These are phyloP conservation scores for Pseudevernia furfuracea DNA, from an alignment of 495 filamentous ascomycete species.

Conservation along the genomic window DNA sequence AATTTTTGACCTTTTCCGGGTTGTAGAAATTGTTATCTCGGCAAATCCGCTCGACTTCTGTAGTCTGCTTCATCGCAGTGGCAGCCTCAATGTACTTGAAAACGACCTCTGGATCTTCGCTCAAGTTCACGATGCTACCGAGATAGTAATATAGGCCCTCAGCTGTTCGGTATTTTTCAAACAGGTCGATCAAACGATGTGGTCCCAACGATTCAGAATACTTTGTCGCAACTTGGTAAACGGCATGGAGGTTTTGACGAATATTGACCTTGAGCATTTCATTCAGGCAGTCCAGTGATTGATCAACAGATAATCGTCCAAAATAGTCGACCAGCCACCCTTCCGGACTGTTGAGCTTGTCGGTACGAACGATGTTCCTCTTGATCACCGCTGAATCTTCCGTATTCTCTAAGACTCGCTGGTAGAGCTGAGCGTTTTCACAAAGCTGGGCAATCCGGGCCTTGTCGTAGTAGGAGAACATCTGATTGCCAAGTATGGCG, in stretches of 20 bases:
- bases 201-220: slow-evolving; percentile 97
- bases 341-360: slow-evolving; percentile 58
- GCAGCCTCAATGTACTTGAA: slow-evolving; percentile 99
- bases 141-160: slow-evolving; percentile 98
- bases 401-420: slow-evolving; percentile 88
- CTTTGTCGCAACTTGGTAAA: slow-evolving; percentile 92
- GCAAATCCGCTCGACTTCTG: slow-evolving; percentile 94
- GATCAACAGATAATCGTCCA: slow-evolving; percentile 86
- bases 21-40: slow-evolving; percentile 93
- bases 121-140: slow-evolving; percentile 93
- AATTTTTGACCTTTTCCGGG: slow-evolving; percentile 97
- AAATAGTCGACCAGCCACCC: slow-evolving; percentile 93
- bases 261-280: slow-evolving; percentile 96
- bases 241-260: slow-evolving; percentile 88
- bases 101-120: slow-evolving; percentile 87
- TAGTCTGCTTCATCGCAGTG: slow-evolving; percentile 81
- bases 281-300: slow-evolving; percentile 86
- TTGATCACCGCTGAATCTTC: slow-evolving; percentile 87
- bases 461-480: slow-evolving; percentile 95
- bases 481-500: slow-evolving; percentile 92
- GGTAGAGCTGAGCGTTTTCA: slow-evolving; percentile 78
- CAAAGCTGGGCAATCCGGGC: slow-evolving; percentile 79
- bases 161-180: slow-evolving; percentile 93
- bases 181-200: slow-evolving; percentile 76
- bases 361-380: slow-evolving; percentile 71